Conservation (phyloP, 2,329 filamentous ascomycete species). For the Fusarium sp. region DNA sequence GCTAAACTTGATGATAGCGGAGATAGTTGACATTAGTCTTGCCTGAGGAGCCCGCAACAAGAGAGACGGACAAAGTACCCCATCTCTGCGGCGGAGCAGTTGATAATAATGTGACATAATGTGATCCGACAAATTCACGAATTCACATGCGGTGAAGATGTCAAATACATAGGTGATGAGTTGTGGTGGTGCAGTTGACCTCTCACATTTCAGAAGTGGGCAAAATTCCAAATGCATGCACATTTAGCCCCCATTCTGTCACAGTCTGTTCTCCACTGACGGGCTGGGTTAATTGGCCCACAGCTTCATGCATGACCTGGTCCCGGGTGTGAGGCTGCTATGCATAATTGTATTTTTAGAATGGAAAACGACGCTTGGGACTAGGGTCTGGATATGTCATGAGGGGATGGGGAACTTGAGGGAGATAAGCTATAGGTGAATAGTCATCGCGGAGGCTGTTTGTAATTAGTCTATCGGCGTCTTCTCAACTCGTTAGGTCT, state of each 20-base stretch:
- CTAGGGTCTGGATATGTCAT: slow-evolving; percentile 22
- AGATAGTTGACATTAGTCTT: neutral
- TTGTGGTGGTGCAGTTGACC: slow-evolving; percentile 29
- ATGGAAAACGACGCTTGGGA: slow-evolving; percentile 12
- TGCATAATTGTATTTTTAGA: slow-evolving; percentile 43
- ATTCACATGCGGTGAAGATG: slow-evolving; percentile 29
- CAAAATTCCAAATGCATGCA: slow-evolving; percentile 31
- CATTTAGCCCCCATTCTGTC: slow-evolving; percentile 43
- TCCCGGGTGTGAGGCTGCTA: slow-evolving; percentile 34
- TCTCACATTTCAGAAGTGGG: slow-evolving; percentile 31
- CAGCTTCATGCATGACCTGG: slow-evolving; percentile 37
- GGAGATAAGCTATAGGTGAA: neutral
- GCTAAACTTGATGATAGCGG: slow-evolving; percentile 14
- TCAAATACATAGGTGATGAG: slow-evolving; percentile 9
- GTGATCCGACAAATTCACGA: slow-evolving; percentile 5
- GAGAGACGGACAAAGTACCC: neutral
- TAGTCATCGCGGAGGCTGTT: neutral
- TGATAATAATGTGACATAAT: slow-evolving; percentile 11
- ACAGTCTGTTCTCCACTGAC: slow-evolving; percentile 7
- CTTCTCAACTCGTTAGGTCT: neutral
- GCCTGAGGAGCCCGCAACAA: neutral
- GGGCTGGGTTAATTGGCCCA: slow-evolving; percentile 38
- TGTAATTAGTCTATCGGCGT: neutral
- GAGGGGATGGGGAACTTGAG: neutral
- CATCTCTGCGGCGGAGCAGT: slow-evolving; percentile 5